Base-by-base conservation (phyloP, 345 rosid genomes). In the Carallia pectinifolia region DNA sequence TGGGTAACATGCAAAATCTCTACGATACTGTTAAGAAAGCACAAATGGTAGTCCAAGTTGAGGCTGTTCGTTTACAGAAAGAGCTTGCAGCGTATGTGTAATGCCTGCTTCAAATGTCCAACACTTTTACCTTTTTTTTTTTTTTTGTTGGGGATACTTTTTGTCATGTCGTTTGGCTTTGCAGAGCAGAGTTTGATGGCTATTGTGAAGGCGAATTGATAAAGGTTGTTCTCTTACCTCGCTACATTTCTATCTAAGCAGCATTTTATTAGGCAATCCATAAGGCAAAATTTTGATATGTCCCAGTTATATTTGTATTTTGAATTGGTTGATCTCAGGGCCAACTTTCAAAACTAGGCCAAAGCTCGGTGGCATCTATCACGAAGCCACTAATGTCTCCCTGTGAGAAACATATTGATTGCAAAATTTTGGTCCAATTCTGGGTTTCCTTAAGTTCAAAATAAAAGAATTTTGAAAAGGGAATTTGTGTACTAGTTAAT, bases 131-230 rank as follows among this genome's bases (percentile, higher is more conserved):
- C 23, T 40, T 2, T 5, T 55, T 38, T 2, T 29, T 2, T 9
- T 31, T 8, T 33, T 44, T 2, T 44, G 48, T 44, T 44, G 48
- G 18, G 23, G 6, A 58, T 34, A 33, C 36, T 30, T 6, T 2
- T 47, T 27, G 66, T 30, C 47, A 13, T 15, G 7, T 3, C 56
- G 16, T 33, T 63, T 44, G 58, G 59, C 31, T 44, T 15, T 58
- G 15, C 70, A 72, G 76, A 33, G 69, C 76, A 31, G 76, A 72
- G 65, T 65, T 72, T 36, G 76, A 72, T 65, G 76, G 76, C 54
- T 72, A 65, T 38, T 72, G 76, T 19, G 70, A 72, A 65, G 76
- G 54, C 7, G 76, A 72, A 50, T 52, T 72, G 29, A 59, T 72
- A 13, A 72, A 72, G 76, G 76, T 64, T 7, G 19, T 36, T 71